Evolutionary conservation across 1,284 basidiomycete genomes (phyloP).

Genomic region (Schizopora paradoxa): DNA sequence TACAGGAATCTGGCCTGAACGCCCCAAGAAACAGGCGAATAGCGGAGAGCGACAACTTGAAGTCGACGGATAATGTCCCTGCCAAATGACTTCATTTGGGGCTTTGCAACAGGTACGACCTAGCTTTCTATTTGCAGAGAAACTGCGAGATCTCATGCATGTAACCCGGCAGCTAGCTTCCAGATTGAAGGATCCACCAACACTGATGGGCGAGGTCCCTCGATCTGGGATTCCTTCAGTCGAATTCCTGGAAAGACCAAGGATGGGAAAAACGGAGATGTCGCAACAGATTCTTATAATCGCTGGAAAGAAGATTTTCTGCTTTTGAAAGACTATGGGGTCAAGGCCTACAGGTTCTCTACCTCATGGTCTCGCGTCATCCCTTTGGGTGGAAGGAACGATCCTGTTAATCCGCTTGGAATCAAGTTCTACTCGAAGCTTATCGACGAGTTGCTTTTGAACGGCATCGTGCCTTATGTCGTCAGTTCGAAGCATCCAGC

Average conservation of each 20-base stretch:
- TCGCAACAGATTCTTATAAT: slow-evolving; percentile 65
- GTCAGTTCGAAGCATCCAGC: slow-evolving; percentile 33
- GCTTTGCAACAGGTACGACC: slow-evolving; percentile 57
- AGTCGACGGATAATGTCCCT: no score
- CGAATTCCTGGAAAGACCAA: slow-evolving; percentile 57
- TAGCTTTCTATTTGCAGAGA: slow-evolving; percentile 6
- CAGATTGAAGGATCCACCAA: slow-evolving; percentile 64
- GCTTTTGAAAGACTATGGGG: slow-evolving; percentile 54
- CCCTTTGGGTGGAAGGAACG: slow-evolving; percentile 59
- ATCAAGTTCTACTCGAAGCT: slow-evolving; percentile 61
- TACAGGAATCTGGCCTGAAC: no score
- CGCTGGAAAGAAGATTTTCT: slow-evolving; percentile 65
- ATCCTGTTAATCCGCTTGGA: slow-evolving; percentile 62
- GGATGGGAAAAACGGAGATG: slow-evolving; percentile 61
- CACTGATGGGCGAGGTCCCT: slow-evolving; percentile 53
- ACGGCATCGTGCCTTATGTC: slow-evolving; percentile 63
- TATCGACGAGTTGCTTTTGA: slow-evolving; percentile 56
- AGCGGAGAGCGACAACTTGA: no score
- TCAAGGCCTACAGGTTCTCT: slow-evolving; percentile 60
- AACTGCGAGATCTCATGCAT: slow-evolving; percentile 16
- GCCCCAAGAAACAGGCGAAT: no score
- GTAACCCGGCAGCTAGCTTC: slow-evolving; percentile 41
- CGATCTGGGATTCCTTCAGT: slow-evolving; percentile 72
- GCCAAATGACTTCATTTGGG: slow-evolving; percentile 60
- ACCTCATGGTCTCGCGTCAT: slow-evolving; percentile 72